These are phyloP conservation scores for Hibiscus tridactylites DNA, from an alignment of 345 rosid genomes.

Conservation along the genomic window DNA sequence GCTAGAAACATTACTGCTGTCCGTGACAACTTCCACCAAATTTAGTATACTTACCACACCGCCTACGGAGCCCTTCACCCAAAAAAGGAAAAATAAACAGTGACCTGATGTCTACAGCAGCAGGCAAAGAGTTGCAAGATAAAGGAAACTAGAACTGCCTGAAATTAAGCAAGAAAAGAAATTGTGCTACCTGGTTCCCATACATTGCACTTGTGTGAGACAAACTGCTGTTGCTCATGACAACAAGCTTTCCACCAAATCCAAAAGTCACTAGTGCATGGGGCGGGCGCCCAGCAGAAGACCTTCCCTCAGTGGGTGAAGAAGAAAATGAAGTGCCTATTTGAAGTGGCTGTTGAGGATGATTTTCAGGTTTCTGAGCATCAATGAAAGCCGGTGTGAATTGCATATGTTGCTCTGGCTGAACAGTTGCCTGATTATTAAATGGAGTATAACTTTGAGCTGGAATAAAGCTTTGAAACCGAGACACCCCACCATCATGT, in stretches of 20 bases:
- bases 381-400: slow-evolving; percentile 12
- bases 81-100: not conserved
- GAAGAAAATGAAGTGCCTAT: slow-evolving; percentile 45
- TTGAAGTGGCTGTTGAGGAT: slow-evolving; percentile 47
- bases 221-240: slow-evolving; percentile 54
- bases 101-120: slow-evolving; percentile 5
- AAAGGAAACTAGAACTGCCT: slow-evolving; percentile 5
- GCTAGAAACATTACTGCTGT: slow-evolving; percentile 30
- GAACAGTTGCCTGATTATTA: slow-evolving; percentile 32
- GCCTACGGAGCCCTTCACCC: slow-evolving; percentile 43
- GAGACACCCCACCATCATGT: slow-evolving; percentile 32
- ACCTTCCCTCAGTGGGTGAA: slow-evolving; percentile 46
- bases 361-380: slow-evolving; percentile 12
- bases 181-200: slow-evolving; percentile 64
- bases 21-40: slow-evolving; percentile 62
- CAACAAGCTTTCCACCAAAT: slow-evolving; percentile 89
- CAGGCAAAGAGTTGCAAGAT: not conserved
- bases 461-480: slow-evolving; percentile 35
- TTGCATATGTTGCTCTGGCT: slow-evolving; percentile 14
- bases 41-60: slow-evolving; percentile 59
- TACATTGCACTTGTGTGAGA: slow-evolving; percentile 37
- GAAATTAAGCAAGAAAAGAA: not conserved
- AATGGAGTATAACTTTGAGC: slow-evolving; percentile 33
- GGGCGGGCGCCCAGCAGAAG: slow-evolving; percentile 91
- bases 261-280: slow-evolving; percentile 92